Evolutionary conservation across 169 alveolate species (phyloP).

Genomic region (Plasmodium knowlesi): DNA sequence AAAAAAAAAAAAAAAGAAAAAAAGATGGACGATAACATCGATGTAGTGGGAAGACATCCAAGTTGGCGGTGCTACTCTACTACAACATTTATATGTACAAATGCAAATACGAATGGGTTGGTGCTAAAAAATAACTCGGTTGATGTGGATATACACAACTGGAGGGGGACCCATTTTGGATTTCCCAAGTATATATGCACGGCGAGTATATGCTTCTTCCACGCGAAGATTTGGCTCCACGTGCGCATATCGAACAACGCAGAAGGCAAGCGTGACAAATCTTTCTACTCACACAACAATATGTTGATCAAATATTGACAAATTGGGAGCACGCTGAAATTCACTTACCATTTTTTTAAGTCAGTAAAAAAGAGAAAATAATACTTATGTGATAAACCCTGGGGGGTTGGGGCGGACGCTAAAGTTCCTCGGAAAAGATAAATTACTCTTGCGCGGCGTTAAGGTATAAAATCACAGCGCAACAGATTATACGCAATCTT

Average conservation of each 20-base stretch:
- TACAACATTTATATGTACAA: background rate
- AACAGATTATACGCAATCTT: background rate
- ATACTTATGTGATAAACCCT: background rate
- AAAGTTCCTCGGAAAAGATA: background rate
- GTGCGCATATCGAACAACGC: too few species aligned
- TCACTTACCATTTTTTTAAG: constrained; percentile 5
- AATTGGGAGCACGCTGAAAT: background rate
- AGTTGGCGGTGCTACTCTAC: background rate
- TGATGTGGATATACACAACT: background rate
- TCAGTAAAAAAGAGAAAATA: background rate
- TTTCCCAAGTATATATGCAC: background rate
- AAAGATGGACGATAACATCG: background rate
- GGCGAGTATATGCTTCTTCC: background rate
- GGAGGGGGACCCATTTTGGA: background rate
- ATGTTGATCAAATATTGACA: background rate
- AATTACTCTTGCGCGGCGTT: background rate
- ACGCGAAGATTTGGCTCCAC: too few species aligned
- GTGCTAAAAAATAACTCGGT: background rate
- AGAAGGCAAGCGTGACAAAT: background rate
- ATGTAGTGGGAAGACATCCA: background rate
- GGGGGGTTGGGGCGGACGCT: background rate
- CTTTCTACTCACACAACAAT: background rate
- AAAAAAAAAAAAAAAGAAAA: constrained; percentile 17
- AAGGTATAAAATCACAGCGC: background rate
- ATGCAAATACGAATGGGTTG: background rate